A percentile compares a stretch with the other conserved stretches of the same genome.
These are phyloP conservation scores for Blastobotrys petasosporus DNA, from an alignment of 1,139 yeast species.

Conservation along the genomic window DNA sequence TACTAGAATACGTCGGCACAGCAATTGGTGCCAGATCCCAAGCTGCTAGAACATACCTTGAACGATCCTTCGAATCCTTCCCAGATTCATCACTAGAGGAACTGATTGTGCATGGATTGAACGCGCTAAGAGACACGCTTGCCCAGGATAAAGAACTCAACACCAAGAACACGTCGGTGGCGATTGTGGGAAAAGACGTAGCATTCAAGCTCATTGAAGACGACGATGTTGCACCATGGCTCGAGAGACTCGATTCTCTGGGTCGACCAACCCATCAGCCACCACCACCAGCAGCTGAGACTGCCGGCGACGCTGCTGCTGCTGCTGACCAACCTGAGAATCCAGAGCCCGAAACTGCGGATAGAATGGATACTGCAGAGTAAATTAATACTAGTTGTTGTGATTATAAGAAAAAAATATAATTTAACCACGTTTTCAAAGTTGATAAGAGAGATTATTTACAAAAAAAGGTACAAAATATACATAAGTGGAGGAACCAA, in stretches of 20 bases:
- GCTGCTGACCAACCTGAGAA: neutral
- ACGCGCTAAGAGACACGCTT: constrained; percentile 88
- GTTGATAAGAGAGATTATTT: too few relatives aligned
- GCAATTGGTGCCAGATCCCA: constrained; percentile 99
- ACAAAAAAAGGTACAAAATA: neutral
- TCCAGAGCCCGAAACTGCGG: constrained; percentile 10
- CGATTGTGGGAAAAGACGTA: constrained; percentile 78
- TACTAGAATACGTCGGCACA: constrained; percentile 83
- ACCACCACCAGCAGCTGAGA: too few relatives aligned
- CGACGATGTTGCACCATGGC: constrained; percentile 73
- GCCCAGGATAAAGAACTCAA: constrained; percentile 92
- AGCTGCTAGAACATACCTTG: constrained; percentile 94
- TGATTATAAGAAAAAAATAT: too few relatives aligned
- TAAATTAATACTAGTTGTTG: constrained; percentile 1
- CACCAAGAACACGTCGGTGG: constrained; percentile 77
- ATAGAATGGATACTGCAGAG: constrained; percentile 16
- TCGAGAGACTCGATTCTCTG: constrained; percentile 59
- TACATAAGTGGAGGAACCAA: neutral
- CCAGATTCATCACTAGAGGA: constrained; percentile 59
- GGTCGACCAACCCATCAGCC: constrained; percentile 27
- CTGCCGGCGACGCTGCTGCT: neutral
- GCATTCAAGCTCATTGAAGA: constrained; percentile 77
- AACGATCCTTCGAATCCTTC: constrained; percentile 70
- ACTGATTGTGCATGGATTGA: constrained; percentile 79
- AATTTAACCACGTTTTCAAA: neutral